Percentiles rank a stretch among this genome's conserved stretches.
phyloP scores from a whole-genome alignment of 768 basidiomycete genomes.

The Pisolithus sp. region DNA sequence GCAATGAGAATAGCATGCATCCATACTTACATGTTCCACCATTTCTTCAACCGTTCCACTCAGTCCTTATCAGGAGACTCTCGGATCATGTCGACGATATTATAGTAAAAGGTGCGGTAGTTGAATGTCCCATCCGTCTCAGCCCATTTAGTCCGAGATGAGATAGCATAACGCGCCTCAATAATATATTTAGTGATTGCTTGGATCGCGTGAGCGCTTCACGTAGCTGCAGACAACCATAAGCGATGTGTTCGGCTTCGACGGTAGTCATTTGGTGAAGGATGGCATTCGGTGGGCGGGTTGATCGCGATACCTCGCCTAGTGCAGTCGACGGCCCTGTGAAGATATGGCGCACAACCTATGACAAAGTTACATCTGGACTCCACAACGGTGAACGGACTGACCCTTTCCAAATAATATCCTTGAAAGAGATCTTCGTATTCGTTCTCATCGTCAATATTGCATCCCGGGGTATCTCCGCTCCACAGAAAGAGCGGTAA shows the following conservation, averaged over 20 bases:
- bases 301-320: neutral
- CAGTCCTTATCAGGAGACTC: constrained; percentile 1
- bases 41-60: neutral
- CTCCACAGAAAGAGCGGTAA: too few species aligned
- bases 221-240: constrained; percentile 8
- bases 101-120: neutral
- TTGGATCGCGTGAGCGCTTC: neutral
- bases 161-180: too few species aligned
- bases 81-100: neutral
- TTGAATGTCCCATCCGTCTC: too few species aligned
- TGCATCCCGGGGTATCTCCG: neutral
- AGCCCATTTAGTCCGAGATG: too few species aligned
- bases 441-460: neutral
- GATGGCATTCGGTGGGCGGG: constrained; percentile 1
- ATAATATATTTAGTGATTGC: too few species aligned
- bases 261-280: constrained; percentile 9
- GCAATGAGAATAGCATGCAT: too few species aligned
- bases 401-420: neutral
- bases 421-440: neutral
- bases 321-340: too few species aligned
- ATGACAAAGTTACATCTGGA: too few species aligned
- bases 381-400: neutral
- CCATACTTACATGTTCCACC: neutral
- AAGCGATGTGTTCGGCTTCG: constrained; percentile 6
- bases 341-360: too few species aligned